Evolutionary conservation across 106 monocot species (phyloP).

Genomic region (Apostasia ramifera): DNA sequence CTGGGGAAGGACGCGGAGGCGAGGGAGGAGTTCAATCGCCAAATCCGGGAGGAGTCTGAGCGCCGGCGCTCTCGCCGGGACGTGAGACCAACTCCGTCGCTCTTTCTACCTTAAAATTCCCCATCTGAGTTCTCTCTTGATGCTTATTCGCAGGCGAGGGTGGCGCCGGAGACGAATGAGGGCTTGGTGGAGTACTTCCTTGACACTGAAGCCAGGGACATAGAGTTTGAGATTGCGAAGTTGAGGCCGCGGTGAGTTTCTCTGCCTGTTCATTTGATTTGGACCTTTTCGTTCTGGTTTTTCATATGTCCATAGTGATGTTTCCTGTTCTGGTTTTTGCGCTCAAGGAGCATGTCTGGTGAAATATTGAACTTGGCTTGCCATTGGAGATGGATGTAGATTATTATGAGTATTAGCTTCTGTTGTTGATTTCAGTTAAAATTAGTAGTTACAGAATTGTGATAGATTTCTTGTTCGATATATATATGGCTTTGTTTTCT

Average conservation of each 20-base stretch:
- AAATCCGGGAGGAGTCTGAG: slow-evolving; percentile 66
- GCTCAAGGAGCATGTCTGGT: too few relatives aligned
- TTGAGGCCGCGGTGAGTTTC: slow-evolving; percentile 49
- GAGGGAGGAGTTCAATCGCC: slow-evolving; percentile 57
- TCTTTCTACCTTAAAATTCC: neutral
- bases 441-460: too few relatives aligned
- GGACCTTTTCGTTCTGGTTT: too few relatives aligned
- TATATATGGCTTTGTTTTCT: too few relatives aligned
- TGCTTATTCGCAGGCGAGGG: slow-evolving; percentile 34
- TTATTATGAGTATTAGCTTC: too few relatives aligned
- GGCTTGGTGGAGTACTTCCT: slow-evolving; percentile 85
- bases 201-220: slow-evolving; percentile 83
- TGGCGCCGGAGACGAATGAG: slow-evolving; percentile 56
- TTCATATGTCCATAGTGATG: too few relatives aligned
- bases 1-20: slow-evolving; percentile 68
- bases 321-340: too few relatives aligned
- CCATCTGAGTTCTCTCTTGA: neutral
- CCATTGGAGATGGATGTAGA: neutral
- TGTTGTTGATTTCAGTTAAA: too few relatives aligned
- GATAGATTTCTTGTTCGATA: too few relatives aligned
- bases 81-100: slow-evolving; percentile 11
- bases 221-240: slow-evolving; percentile 80
- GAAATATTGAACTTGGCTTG: neutral
- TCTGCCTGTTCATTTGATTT: neutral
- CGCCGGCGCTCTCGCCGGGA: slow-evolving; percentile 43